phyloP scores from a whole-genome alignment of 257 asterid species.

The Solanum bulbocastanum region DNA sequence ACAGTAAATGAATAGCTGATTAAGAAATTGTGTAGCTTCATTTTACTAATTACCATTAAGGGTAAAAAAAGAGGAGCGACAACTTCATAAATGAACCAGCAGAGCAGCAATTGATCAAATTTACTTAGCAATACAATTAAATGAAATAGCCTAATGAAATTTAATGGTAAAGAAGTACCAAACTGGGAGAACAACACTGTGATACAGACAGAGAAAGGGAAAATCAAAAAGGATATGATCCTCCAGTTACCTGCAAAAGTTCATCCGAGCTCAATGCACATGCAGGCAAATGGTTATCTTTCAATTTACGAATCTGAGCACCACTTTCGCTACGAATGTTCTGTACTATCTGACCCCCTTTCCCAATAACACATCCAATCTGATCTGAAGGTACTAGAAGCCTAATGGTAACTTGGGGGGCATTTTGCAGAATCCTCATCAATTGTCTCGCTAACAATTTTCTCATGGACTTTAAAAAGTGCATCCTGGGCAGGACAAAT shows the following conservation, averaged over 20 bases:
- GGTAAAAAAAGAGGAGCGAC: background rate
- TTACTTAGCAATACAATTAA: background rate
- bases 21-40: background rate
- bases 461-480: slow-evolving; percentile 79
- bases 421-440: slow-evolving; percentile 60
- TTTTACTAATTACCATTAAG: background rate
- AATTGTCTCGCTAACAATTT: slow-evolving; percentile 47
- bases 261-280: slow-evolving; percentile 90
- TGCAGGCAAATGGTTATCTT: slow-evolving; percentile 77
- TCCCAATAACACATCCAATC: slow-evolving; percentile 89
- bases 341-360: slow-evolving; percentile 92
- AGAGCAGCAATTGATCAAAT: background rate
- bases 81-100: background rate
- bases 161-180: background rate
- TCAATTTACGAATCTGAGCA: slow-evolving; percentile 81
- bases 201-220: background rate
- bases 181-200: background rate
- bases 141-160: background rate
- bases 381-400: slow-evolving; percentile 91
- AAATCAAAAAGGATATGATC: background rate
- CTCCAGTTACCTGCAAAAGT: slow-evolving; percentile 67
- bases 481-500: slow-evolving; percentile 92
- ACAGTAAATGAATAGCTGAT: background rate
- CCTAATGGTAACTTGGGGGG: slow-evolving; percentile 48
- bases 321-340: slow-evolving; percentile 76